phyloP scores from a whole-genome alignment of 208 protist species.

The Trypanosoma rangeli region DNA sequence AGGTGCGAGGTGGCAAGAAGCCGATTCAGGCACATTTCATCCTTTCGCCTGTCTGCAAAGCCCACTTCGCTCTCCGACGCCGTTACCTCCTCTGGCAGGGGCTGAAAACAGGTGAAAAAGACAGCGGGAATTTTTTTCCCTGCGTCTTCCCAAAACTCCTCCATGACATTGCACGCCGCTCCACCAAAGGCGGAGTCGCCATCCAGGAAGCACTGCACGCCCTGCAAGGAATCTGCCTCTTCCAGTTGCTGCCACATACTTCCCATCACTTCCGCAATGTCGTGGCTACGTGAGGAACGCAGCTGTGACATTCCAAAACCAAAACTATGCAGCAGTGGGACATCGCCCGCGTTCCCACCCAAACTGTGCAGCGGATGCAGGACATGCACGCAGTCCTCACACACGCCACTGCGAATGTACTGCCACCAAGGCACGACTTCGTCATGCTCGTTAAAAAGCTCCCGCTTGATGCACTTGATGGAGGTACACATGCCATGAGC shows the following conservation, averaged over 20 bases:
- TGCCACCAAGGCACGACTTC: slow-evolving; percentile 72
- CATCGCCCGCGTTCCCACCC: slow-evolving; percentile 38
- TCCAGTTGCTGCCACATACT: slow-evolving; percentile 63
- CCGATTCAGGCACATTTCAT: slow-evolving; percentile 64
- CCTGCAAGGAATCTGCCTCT: slow-evolving; percentile 63
- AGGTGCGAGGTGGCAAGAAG: slow-evolving; percentile 64
- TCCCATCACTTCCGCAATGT: slow-evolving; percentile 30
- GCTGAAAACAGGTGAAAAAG: slow-evolving; percentile 46
- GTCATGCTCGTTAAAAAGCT: slow-evolving; percentile 54
- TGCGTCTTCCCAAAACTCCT: slow-evolving; percentile 67
- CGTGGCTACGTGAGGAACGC: slow-evolving; percentile 16
- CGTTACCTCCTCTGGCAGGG: slow-evolving; percentile 36
- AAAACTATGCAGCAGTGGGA: slow-evolving; percentile 70
- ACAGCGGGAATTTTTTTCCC: slow-evolving; percentile 58
- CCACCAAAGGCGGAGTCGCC: slow-evolving; percentile 77
- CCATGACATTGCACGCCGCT: slow-evolving; percentile 60
- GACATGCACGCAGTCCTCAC: slow-evolving; percentile 39
- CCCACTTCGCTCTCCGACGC: slow-evolving; percentile 23
- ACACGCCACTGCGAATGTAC: slow-evolving; percentile 78
- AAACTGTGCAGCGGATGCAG: slow-evolving; percentile 55
- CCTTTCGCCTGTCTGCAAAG: slow-evolving; percentile 57
- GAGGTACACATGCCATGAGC: background rate
- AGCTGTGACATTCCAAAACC: slow-evolving; percentile 62
- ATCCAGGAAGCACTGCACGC: slow-evolving; percentile 76
- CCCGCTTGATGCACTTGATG: slow-evolving; percentile 22